Conservation (phyloP, 345 rosid genomes). For the Rubroshorea leprosula region DNA sequence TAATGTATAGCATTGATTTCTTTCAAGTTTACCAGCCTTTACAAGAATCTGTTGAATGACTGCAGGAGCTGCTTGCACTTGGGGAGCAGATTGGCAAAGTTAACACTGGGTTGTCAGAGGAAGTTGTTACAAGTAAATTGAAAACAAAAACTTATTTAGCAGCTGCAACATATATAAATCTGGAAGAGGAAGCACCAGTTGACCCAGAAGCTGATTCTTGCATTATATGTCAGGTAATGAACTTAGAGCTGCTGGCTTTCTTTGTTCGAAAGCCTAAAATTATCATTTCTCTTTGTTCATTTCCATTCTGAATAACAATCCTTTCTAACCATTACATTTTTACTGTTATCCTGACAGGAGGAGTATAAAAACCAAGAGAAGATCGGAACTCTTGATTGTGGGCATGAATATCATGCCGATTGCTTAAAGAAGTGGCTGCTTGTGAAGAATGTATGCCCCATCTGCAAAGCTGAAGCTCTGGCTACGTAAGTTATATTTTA, state of each 20-base stretch:
- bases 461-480: constrained; percentile 85
- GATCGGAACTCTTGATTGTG: constrained; percentile 66
- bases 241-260: not conserved
- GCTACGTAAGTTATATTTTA: constrained; percentile 18
- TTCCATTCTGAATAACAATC: not conserved
- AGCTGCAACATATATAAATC: constrained; percentile 33
- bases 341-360: constrained; percentile 37
- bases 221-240: constrained; percentile 81
- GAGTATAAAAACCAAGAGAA: constrained; percentile 45
- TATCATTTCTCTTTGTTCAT: not conserved
- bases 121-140: constrained; percentile 34
- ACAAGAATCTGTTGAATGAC: constrained; percentile 5
- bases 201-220: constrained; percentile 64
- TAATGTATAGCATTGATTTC: not conserved
- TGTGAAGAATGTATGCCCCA: constrained; percentile 76
- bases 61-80: constrained; percentile 79
- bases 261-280: not conserved
- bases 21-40: not conserved
- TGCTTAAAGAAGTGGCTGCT: constrained; percentile 88
- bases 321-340: constrained; percentile 2
- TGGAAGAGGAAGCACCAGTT: constrained; percentile 48
- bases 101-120: constrained; percentile 76
- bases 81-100: constrained; percentile 79
- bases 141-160: constrained; percentile 42
- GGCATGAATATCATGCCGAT: constrained; percentile 68